Conservation (phyloP, 164 flowering plant genomes). For the Piper betle region DNA sequence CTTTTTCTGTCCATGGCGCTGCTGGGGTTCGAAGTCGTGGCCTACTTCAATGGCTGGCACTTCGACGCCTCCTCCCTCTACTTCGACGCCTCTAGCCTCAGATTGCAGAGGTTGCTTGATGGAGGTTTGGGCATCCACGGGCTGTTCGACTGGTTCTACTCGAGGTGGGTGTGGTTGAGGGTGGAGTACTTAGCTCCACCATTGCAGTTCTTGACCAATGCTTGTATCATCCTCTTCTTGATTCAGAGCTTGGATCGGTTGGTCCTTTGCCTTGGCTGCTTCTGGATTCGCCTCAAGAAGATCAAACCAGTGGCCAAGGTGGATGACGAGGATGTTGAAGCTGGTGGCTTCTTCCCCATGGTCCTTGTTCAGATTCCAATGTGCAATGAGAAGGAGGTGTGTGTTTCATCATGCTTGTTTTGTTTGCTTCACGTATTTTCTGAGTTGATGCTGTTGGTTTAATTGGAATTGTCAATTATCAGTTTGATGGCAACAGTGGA, state of each 20-base stretch:
- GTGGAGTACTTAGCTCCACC: slow-evolving; percentile 88
- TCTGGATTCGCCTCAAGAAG: slow-evolving; percentile 75
- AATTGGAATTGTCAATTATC: no score
- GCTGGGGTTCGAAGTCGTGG: slow-evolving; percentile 62
- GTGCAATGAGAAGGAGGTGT: slow-evolving; percentile 98
- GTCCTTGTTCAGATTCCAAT: slow-evolving; percentile 97
- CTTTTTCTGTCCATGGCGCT: slow-evolving; percentile 51
- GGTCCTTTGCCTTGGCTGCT: slow-evolving; percentile 73
- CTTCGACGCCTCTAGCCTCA: slow-evolving; percentile 22
- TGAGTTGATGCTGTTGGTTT: no score
- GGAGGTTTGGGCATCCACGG: slow-evolving; percentile 29
- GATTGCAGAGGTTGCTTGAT: slow-evolving; percentile 26
- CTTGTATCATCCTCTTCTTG: slow-evolving; percentile 60
- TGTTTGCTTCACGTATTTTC: no score
- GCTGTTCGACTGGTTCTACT: slow-evolving; percentile 48
- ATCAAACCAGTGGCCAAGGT: slow-evolving; percentile 58
- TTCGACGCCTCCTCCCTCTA: slow-evolving; percentile 21
- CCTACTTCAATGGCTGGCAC: slow-evolving; percentile 79
- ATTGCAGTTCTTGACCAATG: slow-evolving; percentile 67
- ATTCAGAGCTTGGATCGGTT: slow-evolving; percentile 78
- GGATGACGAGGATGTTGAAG: slow-evolving; percentile 43
- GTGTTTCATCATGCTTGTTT: neutral
- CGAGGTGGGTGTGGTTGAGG: slow-evolving; percentile 69
- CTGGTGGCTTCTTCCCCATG: slow-evolving; percentile 68
- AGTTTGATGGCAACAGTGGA: no score